phyloP scores from a whole-genome alignment of 2,329 filamentous ascomycete species.

The Fusarium bulbicola region DNA sequence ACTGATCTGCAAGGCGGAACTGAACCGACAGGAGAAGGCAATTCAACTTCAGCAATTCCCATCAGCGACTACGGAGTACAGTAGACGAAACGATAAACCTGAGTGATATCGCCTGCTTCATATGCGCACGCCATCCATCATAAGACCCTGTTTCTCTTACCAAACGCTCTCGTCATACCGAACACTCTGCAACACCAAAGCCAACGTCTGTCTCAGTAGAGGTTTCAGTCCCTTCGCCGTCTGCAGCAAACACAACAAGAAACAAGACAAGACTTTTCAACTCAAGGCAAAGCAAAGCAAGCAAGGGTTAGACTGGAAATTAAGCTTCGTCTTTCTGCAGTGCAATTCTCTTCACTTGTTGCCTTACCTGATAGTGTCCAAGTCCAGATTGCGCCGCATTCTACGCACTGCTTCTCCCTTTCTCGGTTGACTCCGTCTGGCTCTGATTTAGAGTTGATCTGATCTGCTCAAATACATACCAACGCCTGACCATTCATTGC shows the following conservation, averaged over 20 bases:
- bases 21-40: constrained; percentile 9
- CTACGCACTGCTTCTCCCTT: constrained; percentile 22
- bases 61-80: neutral
- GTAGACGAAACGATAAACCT: constrained; percentile 25
- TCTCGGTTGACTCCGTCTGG: constrained; percentile 9
- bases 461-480: constrained; percentile 14
- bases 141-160: constrained; percentile 5
- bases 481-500: neutral
- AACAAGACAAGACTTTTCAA: neutral
- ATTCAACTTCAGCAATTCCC: constrained; percentile 13
- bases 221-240: constrained; percentile 32
- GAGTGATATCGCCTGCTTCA: constrained; percentile 5
- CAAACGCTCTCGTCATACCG: constrained; percentile 5
- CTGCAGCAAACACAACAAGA: constrained; percentile 25
- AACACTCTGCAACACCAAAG: constrained; percentile 4
- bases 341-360: neutral
- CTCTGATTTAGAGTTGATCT: constrained; percentile 17
- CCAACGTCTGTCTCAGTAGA: constrained; percentile 27
- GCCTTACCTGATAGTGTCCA: neutral
- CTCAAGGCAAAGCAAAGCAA: neutral
- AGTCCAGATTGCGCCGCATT: constrained; percentile 27
- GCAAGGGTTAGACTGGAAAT: constrained; percentile 14
- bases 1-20: constrained; percentile 27
- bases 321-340: constrained; percentile 25
- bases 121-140: neutral